phyloP scores from a whole-genome alignment of 306 rosid species.

The Dryas alaskensis region DNA sequence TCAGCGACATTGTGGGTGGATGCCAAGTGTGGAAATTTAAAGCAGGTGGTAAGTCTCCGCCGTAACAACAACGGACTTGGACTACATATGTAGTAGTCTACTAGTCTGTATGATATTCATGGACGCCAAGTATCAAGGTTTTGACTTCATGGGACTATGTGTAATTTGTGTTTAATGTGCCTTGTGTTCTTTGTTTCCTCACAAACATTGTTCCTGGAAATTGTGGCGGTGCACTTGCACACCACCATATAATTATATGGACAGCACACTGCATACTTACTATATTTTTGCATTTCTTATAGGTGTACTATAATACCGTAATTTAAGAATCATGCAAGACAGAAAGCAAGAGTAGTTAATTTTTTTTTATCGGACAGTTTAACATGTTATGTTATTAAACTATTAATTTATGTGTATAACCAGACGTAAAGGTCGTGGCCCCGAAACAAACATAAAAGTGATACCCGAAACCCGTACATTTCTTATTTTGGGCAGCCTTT shows the following conservation, averaged over 20 bases:
- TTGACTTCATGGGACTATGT: constrained; percentile 62
- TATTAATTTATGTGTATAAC: too few species aligned
- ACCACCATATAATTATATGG: neutral
- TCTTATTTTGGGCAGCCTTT: too few species aligned
- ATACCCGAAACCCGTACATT: too few species aligned
- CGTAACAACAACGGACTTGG: constrained; percentile 75
- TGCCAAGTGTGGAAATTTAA: constrained; percentile 9
- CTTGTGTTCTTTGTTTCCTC: constrained; percentile 16
- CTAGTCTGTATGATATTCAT: constrained; percentile 10
- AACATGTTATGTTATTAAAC: neutral
- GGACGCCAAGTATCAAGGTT: constrained; percentile 65
- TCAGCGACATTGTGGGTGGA: constrained; percentile 25
- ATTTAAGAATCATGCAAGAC: neutral
- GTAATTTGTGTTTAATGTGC: constrained; percentile 23
- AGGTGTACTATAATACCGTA: neutral
- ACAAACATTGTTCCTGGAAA: constrained; percentile 9
- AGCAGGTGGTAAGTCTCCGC: constrained; percentile 28
- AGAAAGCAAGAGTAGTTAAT: too few species aligned
- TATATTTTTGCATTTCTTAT: neutral
- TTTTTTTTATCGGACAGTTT: neutral
- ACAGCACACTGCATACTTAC: neutral
- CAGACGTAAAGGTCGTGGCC: too few species aligned
- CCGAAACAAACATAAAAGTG: too few species aligned
- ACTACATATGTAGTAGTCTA: neutral
- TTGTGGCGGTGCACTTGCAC: neutral